Evolutionary conservation across 2,329 filamentous ascomycete genomes (phyloP).

Genomic region (Trichoderma guizhouense): DNA sequence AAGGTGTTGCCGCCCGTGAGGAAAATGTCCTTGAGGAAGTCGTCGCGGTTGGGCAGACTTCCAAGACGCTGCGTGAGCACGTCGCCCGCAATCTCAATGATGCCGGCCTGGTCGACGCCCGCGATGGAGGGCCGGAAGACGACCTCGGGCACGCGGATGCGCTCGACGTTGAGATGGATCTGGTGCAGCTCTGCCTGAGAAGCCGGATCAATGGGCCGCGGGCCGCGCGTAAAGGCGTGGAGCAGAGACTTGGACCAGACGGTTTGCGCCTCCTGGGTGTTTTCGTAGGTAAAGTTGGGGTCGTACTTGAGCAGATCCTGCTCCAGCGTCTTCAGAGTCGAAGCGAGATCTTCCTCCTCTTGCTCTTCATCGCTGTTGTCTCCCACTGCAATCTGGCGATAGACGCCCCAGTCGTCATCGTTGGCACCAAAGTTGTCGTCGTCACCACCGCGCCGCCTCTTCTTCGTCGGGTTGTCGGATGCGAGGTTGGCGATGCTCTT

Average conservation of each 20-base stretch:
- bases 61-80: conserved; percentile 81
- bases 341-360: conserved; percentile 82
- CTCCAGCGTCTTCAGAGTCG: conserved; percentile 72
- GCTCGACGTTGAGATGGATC: conserved; percentile 93
- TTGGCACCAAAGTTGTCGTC: conserved; percentile 97
- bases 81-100: conserved; percentile 87
- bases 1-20: conserved; percentile 90
- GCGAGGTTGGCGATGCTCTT: conserved; percentile 96
- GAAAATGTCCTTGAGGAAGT: conserved; percentile 82
- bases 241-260: conserved; percentile 93
- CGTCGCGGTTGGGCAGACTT: conserved; percentile 54
- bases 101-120: conserved; percentile 86
- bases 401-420: conserved; percentile 97
- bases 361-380: conserved; percentile 82
- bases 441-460: conserved; percentile 80
- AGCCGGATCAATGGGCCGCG: conserved; percentile 78
- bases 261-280: conserved; percentile 85
- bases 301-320: conserved; percentile 83
- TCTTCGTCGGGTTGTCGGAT: conserved; percentile 80
- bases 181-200: conserved; percentile 79
- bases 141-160: conserved; percentile 89
- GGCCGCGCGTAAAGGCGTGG: conserved; percentile 85
- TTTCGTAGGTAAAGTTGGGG: conserved; percentile 83
- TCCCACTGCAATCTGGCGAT: conserved; percentile 85
- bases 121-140: conserved; percentile 91